These are phyloP conservation scores for Backusella morwellensis DNA, from an alignment of 192 early-diverging fungal species.

Conservation along the genomic window DNA sequence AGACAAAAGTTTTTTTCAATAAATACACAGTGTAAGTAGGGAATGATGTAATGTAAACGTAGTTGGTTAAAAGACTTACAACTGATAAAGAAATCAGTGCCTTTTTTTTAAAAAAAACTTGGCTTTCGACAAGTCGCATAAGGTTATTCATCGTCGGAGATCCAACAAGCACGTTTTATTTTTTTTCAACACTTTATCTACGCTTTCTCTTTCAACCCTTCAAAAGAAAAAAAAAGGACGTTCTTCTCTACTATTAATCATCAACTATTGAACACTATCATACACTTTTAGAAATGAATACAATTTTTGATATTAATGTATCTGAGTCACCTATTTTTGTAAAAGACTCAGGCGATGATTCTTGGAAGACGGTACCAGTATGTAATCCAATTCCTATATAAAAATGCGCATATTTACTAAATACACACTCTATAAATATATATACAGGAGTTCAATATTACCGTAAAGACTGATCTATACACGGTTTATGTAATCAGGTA, in stretches of 20 bases:
- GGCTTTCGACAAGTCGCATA: background rate
- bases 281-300: background rate
- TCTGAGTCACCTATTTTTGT: slow-evolving; percentile 3
- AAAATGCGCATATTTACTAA: background rate
- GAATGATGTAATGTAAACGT: background rate
- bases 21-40: background rate
- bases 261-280: background rate
- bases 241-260: slow-evolving; percentile 1
- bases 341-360: slow-evolving; percentile 8
- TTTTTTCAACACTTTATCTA: background rate
- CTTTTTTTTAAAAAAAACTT: background rate
- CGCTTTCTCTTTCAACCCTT: background rate
- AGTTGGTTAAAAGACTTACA: background rate
- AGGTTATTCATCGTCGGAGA: background rate
- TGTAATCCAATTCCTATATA: background rate
- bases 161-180: slow-evolving; percentile 4
- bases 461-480: slow-evolving; percentile 27
- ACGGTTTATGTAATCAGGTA: slow-evolving; percentile 41
- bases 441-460: slow-evolving; percentile 43
- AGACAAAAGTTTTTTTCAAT: background rate
- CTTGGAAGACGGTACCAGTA: slow-evolving; percentile 17
- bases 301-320: slow-evolving; percentile 14
- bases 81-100: background rate
- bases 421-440: background rate
- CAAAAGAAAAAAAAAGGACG: slow-evolving; percentile 4